These are phyloP conservation scores for Eucalyptus curtisii DNA, from an alignment of 345 rosid species.

Conservation along the genomic window DNA sequence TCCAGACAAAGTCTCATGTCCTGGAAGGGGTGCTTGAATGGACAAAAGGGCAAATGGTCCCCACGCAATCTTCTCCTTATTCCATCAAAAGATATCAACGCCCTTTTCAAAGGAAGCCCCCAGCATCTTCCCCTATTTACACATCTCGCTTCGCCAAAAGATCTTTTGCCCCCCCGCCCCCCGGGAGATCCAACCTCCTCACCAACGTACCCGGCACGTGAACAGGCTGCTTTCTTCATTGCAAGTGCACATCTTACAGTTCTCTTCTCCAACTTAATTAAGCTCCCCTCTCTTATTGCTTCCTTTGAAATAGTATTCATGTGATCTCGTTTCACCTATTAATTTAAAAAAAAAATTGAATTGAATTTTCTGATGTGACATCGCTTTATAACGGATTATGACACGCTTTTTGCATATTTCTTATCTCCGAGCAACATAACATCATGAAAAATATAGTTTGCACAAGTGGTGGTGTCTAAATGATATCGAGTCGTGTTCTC, in stretches of 20 bases:
- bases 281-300: neutral
- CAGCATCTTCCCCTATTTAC: neutral
- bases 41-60: slow-evolving; percentile 7
- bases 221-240: neutral
- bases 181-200: neutral
- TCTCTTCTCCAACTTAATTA: neutral
- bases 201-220: neutral
- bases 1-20: neutral
- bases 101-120: neutral
- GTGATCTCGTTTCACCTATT: too few species aligned
- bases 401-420: neutral
- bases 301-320: neutral
- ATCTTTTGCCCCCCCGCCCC: neutral
- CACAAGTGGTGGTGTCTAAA: accelerated
- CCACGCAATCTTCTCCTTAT: slow-evolving; percentile 25
- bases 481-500: neutral
- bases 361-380: accelerated
- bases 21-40: neutral
- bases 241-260: neutral
- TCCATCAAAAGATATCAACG: slow-evolving; percentile 20
- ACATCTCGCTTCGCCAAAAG: neutral
- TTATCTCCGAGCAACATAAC: neutral
- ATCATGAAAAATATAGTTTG: accelerated
- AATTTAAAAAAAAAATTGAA: too few species aligned
- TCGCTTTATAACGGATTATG: too few species aligned